Conservation (phyloP, 108 stramenopile genomes). For the Cyclotella baltica region DNA sequence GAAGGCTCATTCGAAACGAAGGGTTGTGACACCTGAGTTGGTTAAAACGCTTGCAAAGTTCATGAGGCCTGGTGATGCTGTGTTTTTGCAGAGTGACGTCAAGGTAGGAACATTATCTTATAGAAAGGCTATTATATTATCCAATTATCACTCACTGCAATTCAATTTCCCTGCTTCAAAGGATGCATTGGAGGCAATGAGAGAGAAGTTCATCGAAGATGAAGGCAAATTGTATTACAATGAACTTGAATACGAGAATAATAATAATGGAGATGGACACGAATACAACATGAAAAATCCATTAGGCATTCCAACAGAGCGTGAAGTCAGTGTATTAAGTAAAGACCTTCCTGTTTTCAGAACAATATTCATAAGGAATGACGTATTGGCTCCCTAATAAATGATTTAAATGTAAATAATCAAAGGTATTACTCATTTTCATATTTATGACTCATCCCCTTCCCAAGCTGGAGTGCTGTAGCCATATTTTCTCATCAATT, state of each 20-base stretch:
- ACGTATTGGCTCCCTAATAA: background rate
- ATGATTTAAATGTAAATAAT: background rate
- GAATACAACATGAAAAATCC: constrained; percentile 75
- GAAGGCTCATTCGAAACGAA: constrained; percentile 72
- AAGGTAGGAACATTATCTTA: no score
- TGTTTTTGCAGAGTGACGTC: constrained; percentile 86
- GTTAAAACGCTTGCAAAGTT: constrained; percentile 71
- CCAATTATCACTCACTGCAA: no score
- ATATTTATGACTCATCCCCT: background rate
- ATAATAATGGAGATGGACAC: constrained; percentile 21
- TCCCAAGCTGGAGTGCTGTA: constrained; percentile 55
- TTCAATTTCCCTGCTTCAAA: no score
- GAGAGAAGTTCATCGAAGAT: constrained; percentile 69
- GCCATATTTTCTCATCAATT: constrained; percentile 59
- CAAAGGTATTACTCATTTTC: background rate
- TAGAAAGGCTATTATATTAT: no score
- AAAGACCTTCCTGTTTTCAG: constrained; percentile 79
- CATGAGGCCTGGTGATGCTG: constrained; percentile 57
- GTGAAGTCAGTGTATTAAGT: constrained; percentile 86
- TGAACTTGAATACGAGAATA: constrained; percentile 37
- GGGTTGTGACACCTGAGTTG: constrained; percentile 80
- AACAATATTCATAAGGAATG: constrained; percentile 68
- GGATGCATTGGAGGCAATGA: constrained; percentile 84
- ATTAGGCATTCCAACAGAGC: constrained; percentile 83
- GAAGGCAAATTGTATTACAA: constrained; percentile 59